Evolutionary conservation across 352 stramenopile species (phyloP), one percentile per base, ranked within the genome.

Genomic region (Phytophthora gonapodyides): DNA sequence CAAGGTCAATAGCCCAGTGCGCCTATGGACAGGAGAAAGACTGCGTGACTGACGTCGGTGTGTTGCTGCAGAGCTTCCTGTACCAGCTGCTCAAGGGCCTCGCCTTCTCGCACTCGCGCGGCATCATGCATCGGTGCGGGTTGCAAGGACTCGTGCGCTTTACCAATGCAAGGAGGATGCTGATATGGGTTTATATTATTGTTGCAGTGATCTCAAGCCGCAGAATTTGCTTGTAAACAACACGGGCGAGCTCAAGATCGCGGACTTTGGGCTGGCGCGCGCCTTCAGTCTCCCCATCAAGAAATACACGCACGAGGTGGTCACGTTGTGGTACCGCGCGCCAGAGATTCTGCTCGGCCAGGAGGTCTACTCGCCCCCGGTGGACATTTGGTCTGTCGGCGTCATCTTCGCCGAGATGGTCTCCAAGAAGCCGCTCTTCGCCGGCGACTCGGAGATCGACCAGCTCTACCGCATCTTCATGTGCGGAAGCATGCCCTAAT

Each of bases 301-400:
- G 30, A 97, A 97, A 42, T 95, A 99, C 64, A 99, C 97, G 17
- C 97, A 99, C 65, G 97, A 99, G 69, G 86, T 99, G 33, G 97
- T 99, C 7, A 99, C 97, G 41, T 84, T 99, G 8, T 99, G 97
- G 97, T 99, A 99, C 74, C 91, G 97, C 11, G 93, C 97, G 19
- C 97, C 97, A 0, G 97, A 99, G 80, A 99, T 99, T 61, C 71
- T 99, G 35, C 83, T 99, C 0, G 97, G 97, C 7, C 76, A 98
- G 38, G 80, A 93, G 44, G 60, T 90, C n/a, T 96, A 96, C 76
- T 91, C 82, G 7, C 82, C 87, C 12, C 82, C 87, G 7, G 84
- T 96, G n/a, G 87, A 96, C 54, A 90, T 93, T 41, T 96, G 87
- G 87, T 92, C 82, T 3, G 82, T 94, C n/a, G 87, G 84, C 4